A percentile compares a stretch with the other conserved stretches of the same genome.
Conservation (phyloP, 768 basidiomycete genomes). For the Tylopilus vinaceipallidus region DNA sequence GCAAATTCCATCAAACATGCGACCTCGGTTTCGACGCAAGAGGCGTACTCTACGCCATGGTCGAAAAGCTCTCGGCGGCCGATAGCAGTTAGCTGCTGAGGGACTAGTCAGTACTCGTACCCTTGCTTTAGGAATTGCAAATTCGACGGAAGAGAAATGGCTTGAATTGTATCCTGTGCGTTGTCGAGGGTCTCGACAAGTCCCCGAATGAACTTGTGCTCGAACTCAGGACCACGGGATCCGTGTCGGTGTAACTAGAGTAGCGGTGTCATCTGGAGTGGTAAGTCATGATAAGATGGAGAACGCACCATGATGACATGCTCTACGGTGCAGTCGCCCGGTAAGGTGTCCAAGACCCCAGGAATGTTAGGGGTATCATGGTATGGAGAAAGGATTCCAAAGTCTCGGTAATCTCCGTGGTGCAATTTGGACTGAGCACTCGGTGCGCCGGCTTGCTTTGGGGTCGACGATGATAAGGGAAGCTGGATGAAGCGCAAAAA, state of each 20-base stretch:
- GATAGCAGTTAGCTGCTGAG: conserved; percentile 36
- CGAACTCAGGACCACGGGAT: conserved; percentile 36
- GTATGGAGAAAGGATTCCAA: conserved; percentile 40
- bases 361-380: conserved; percentile 28
- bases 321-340: conserved; percentile 38
- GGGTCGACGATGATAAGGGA: background rate
- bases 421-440: background rate
- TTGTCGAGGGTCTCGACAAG: conserved; percentile 33
- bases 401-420: conserved; percentile 9
- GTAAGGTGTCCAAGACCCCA: conserved; percentile 31
- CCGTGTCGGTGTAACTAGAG: conserved; percentile 43
- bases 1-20: background rate
- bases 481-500: conserved; percentile 11
- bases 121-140: conserved; percentile 39
- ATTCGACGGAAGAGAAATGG: conserved; percentile 30
- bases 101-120: conserved; percentile 33
- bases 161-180: conserved; percentile 22
- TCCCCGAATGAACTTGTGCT: conserved; percentile 31
- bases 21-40: background rate
- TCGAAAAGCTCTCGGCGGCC: conserved; percentile 40
- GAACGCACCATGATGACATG: conserved; percentile 37
- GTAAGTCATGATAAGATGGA: background rate
- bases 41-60: conserved; percentile 37
- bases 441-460: too few species aligned
- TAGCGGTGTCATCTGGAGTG: background rate